Evolutionary conservation across 352 stramenopile genomes (phyloP), one percentile per base, ranked within the genome.

Genomic region (Aphanomyces stellatus): DNA sequence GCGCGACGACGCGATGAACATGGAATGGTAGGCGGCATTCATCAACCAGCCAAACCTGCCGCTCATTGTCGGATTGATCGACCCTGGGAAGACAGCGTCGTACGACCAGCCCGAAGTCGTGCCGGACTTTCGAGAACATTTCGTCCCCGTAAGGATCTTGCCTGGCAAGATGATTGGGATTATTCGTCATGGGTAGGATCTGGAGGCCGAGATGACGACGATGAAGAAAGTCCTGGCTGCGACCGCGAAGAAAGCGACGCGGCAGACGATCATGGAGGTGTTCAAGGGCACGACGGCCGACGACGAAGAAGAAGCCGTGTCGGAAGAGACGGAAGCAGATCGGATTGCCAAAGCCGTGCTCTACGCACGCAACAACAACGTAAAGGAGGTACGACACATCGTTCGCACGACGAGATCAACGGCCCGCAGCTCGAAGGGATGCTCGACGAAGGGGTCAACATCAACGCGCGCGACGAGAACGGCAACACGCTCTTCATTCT

Each of bases 401-500:
- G n/a, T n/a, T n/a, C n/a, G n/a, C n/a, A n/a, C n/a, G n/a, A n/a
- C n/a, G n/a, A n/a, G n/a, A n/a, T n/a, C 10, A 27, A 24, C 51
- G 17, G 34, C 28, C 59, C 70, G 17, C 30, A 93, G 72, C 75
- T 98, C 28, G 90, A 98, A 72, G 65, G 86, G 53, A 77, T 85
- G 27, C 73, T 99, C 56, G 91, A 98, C 71, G 74, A 85, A 15
- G 88, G 91, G 51, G 80, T 97, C 22, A 74, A 93, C 43, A 76
- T 97, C 25, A 95, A 98, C 46, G 85, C 80, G 4, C 77, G 82
- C 34, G 96, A 99, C 79, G 86, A 97, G 53, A 85, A 97, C 66
- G 96, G 94, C 67, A 99, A 98, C 73, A 91, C 93, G 49, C 86
- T 99, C 3, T 93, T 98, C 57, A 88, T 98, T 31, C 84, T 98